A percentile compares a stretch with the other conserved stretches of the same genome.
Conservation (phyloP, 1,284 basidiomycete species). For the Ganoderma multipileum region DNA sequence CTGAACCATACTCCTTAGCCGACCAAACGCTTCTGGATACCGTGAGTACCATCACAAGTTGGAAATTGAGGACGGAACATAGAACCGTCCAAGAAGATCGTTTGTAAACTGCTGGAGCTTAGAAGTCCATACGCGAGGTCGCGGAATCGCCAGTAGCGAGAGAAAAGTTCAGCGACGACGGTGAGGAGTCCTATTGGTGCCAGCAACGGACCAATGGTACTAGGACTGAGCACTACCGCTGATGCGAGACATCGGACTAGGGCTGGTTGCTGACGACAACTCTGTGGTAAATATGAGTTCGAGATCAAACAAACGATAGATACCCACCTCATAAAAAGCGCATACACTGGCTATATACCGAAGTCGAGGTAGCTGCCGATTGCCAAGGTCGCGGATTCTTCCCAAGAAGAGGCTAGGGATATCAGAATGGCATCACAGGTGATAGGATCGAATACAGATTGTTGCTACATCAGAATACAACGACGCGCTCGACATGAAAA, state of each 20-base stretch:
- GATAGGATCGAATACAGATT: background rate
- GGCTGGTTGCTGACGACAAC: too few species aligned
- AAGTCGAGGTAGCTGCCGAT: background rate
- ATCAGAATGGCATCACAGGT: conserved; percentile 1
- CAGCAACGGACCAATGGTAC: background rate
- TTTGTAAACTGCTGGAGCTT: background rate
- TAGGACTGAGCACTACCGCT: background rate
- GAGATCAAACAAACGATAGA: background rate
- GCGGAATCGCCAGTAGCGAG: background rate
- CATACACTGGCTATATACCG: too few species aligned
- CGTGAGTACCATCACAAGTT: background rate
- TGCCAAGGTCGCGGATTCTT: background rate
- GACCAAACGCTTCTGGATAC: background rate
- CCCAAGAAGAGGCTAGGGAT: background rate
- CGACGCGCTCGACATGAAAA: background rate
- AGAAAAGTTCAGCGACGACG: background rate
- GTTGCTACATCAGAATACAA: conserved; percentile 5
- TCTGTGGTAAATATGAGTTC: background rate
- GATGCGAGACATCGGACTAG: background rate
- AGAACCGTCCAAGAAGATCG: background rate
- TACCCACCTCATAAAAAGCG: background rate
- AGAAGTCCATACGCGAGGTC: background rate
- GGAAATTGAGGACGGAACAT: background rate
- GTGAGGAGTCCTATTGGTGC: background rate
- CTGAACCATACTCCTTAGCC: background rate